Base-by-base conservation (phyloP, 1,284 basidiomycete species). In the Abortiporus biennis region DNA sequence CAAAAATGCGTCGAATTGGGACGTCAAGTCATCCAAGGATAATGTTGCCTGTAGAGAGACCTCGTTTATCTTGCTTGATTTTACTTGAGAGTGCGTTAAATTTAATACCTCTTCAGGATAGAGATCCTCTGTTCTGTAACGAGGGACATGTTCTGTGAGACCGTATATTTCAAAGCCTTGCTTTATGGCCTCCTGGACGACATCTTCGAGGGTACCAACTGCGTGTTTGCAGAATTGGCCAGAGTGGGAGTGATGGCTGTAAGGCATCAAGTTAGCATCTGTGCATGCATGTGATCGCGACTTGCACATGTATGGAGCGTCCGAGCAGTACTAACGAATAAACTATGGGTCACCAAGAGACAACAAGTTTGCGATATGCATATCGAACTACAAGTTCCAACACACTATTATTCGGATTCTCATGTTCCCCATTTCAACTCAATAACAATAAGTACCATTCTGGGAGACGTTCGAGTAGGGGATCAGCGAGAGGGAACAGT, bases 161-260 rank as follows among this genome's bases (percentile, higher is more conserved):
- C 93, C 92, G 57, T 86, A 98, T 1, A 87, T 71, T 44, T 75
- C 69, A 61, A 98, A 99, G 0, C 84, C 80, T 58, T 85, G 76
- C 2, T 66, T 57, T 43, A 92, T 82, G 8, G 96, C 94, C 50
- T 85, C 81, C 4, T 69, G 58, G 1, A 96, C 83, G 12, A 94
- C 85, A 2, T 88, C 77, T 49, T 92, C 81, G 17, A 99, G 73
- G 0, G 72, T 71, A 4, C 86, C 84, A 2, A 63, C 60, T 6
- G 92, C 95, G 61, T 99, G 96, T 49, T 80, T 85, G 71, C 95
- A 98, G 67, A 97, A 99, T 58, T 96, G 85, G 23, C 95, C 95
- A 5, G 93, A 97, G 59, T 98, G 94, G 8, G 92, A 95, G 65
- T 97, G 95, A 59, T 93, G 92, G 55, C 85, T 90, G 61, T 86